Percentiles rank a stretch among this genome's conserved stretches.
Evolutionary conservation across 108 stramenopile genomes (phyloP).

Genomic region (Tribonema minus): DNA sequence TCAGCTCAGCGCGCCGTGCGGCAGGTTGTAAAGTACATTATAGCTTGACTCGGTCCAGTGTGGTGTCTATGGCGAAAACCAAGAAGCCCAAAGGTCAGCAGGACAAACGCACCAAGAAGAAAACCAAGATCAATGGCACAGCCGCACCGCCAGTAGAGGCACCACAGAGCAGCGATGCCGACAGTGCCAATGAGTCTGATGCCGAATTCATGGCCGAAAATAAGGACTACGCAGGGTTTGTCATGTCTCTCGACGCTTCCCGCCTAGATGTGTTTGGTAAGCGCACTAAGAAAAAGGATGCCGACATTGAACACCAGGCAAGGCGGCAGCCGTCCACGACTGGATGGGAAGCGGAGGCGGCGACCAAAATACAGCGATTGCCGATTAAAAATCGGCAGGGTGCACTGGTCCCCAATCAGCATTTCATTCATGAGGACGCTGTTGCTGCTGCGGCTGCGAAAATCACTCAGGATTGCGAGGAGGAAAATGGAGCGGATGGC

Average conservation of each 20-base stretch:
- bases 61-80: not conserved
- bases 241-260: constrained; percentile 26
- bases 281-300: constrained; percentile 1
- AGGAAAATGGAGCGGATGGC: not conserved
- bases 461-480: not conserved
- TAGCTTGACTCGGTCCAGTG: too few relatives aligned
- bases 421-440: not conserved
- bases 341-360: constrained; percentile 22
- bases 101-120: constrained; percentile 3
- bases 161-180: not conserved
- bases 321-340: constrained; percentile 29
- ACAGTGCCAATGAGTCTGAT: not conserved
- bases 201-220: not conserved
- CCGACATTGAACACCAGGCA: not conserved
- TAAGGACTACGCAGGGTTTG: constrained; percentile 20
- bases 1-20: too few relatives aligned
- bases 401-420: constrained; percentile 15
- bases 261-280: constrained; percentile 19
- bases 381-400: constrained; percentile 30
- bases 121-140: not conserved
- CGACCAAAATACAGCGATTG: constrained; percentile 1
- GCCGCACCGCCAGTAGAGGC: not conserved
- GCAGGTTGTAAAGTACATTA: too few relatives aligned
- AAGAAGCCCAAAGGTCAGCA: constrained; percentile 3
- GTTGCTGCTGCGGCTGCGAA: not conserved